phyloP scores from a whole-genome alignment of 2,329 filamentous ascomycete species.

The Apiospora malaysiana region DNA sequence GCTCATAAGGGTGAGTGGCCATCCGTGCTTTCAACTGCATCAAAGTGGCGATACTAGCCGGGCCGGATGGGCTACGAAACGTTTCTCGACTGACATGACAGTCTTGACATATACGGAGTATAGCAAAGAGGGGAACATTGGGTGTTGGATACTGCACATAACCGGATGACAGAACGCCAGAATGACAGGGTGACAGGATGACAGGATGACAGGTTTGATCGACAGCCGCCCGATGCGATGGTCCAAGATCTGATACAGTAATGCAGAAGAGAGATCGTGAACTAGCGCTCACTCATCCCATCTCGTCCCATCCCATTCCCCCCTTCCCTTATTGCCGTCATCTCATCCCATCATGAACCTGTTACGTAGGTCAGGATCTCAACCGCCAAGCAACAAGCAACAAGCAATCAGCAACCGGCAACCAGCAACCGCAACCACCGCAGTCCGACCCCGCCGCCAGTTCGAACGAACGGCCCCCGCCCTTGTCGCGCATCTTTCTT shows the following conservation, averaged over 20 bases:
- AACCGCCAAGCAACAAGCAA: background rate
- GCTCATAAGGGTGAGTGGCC: background rate
- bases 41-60: background rate
- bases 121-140: background rate
- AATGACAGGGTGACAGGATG: slow-evolving; percentile 3
- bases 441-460: slow-evolving; percentile 3
- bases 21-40: background rate
- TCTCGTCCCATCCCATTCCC: background rate
- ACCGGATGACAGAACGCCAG: background rate
- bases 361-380: slow-evolving; percentile 7
- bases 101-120: background rate
- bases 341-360: background rate
- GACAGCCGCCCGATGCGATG: slow-evolving; percentile 14
- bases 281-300: slow-evolving; percentile 6
- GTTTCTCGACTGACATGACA: background rate
- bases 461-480: slow-evolving; percentile 14
- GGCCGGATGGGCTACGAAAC: background rate
- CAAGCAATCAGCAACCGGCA: too few relatives aligned
- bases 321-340: background rate
- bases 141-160: background rate
- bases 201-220: slow-evolving; percentile 17
- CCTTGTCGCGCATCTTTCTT: slow-evolving; percentile 24
- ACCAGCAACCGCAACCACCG: background rate
- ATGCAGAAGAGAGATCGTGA: background rate
- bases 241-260: slow-evolving; percentile 11